A percentile compares a stretch with the other conserved stretches of the same genome.
These are phyloP conservation scores for Hypoxylon rubiginosum DNA, from an alignment of 2,329 filamentous ascomycete species.

Conservation along the genomic window DNA sequence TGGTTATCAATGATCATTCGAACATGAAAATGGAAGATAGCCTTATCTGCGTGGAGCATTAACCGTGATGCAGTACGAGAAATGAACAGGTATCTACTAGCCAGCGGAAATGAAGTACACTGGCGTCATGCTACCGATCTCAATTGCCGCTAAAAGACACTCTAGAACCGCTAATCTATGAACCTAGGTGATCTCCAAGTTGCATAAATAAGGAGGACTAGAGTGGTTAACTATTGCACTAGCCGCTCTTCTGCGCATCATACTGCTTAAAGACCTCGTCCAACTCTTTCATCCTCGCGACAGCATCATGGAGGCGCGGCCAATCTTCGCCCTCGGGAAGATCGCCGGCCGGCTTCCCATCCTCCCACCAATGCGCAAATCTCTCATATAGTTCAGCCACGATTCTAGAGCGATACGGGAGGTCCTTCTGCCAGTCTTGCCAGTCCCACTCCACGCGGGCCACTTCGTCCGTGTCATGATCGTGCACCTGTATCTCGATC, in stretches of 20 bases:
- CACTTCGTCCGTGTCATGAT: constrained; percentile 61
- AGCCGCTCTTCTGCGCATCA: constrained; percentile 28
- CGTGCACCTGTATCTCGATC: constrained; percentile 64
- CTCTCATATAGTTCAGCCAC: constrained; percentile 70
- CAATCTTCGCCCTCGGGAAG: constrained; percentile 50
- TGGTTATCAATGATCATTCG: not conserved
- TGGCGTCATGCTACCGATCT: not conserved
- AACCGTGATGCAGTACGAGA: not conserved
- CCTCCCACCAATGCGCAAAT: constrained; percentile 57
- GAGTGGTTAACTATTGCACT: not conserved
- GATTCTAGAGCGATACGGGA: constrained; percentile 61
- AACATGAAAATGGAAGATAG: not conserved
- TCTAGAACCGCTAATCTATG: not conserved
- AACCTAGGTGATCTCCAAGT: not conserved
- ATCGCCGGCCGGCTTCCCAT: constrained; percentile 25
- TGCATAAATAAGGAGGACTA: not conserved
- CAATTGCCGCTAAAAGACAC: not conserved
- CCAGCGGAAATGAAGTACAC: not conserved
- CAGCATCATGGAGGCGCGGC: constrained; percentile 57
- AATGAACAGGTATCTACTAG: not conserved
- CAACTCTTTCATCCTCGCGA: constrained; percentile 41
- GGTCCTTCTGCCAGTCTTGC: constrained; percentile 60
- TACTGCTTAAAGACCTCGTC: constrained; percentile 44
- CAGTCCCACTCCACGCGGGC: constrained; percentile 61
- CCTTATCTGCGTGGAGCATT: not conserved